These are phyloP conservation scores for Candida manassasensis DNA, from an alignment of 805 yeast genomes.

Conservation along the genomic window DNA sequence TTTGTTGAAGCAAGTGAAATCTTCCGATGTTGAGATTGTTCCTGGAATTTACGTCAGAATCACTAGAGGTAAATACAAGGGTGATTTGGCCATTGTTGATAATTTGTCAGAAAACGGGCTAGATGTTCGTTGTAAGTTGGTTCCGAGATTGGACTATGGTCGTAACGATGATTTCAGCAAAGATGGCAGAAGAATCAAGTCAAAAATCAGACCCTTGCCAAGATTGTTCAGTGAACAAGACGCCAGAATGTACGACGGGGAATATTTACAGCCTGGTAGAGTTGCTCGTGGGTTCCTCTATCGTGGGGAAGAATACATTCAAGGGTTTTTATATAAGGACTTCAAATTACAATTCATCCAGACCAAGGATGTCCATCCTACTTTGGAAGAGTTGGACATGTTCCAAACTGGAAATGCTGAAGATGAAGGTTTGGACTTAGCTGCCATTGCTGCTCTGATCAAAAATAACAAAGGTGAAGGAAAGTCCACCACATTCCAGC, in stretches of 20 bases:
- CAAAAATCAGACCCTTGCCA: slow-evolving; percentile 75
- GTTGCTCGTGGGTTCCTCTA: slow-evolving; percentile 62
- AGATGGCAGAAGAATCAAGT: slow-evolving; percentile 43
- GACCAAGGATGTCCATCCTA: slow-evolving; percentile 79
- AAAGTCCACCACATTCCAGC: slow-evolving; percentile 56
- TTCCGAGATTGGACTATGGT: slow-evolving; percentile 93
- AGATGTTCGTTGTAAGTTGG: slow-evolving; percentile 88
- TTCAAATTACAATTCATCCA: slow-evolving; percentile 78
- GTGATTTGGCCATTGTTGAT: slow-evolving; percentile 90
- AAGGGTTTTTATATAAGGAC: slow-evolving; percentile 84
- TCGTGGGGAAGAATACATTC: slow-evolving; percentile 81
- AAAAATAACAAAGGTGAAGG: slow-evolving; percentile 41
- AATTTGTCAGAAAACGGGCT: slow-evolving; percentile 91
- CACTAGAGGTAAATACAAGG: slow-evolving; percentile 85
- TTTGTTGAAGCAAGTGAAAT: slow-evolving; percentile 80
- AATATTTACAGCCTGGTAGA: slow-evolving; percentile 61
- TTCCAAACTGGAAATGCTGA: slow-evolving; percentile 73
- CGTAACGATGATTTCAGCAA: slow-evolving; percentile 49
- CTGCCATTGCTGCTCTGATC: slow-evolving; percentile 81
- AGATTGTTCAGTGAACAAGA: slow-evolving; percentile 84
- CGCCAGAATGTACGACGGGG: slow-evolving; percentile 80
- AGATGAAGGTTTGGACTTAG: slow-evolving; percentile 78
- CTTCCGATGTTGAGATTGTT: slow-evolving; percentile 79
- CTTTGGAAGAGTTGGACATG: slow-evolving; percentile 79
- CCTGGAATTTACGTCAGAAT: slow-evolving; percentile 93